phyloP scores from a whole-genome alignment of 2,329 filamentous ascomycete genomes.

The Paracoccidioides brasiliensis region DNA sequence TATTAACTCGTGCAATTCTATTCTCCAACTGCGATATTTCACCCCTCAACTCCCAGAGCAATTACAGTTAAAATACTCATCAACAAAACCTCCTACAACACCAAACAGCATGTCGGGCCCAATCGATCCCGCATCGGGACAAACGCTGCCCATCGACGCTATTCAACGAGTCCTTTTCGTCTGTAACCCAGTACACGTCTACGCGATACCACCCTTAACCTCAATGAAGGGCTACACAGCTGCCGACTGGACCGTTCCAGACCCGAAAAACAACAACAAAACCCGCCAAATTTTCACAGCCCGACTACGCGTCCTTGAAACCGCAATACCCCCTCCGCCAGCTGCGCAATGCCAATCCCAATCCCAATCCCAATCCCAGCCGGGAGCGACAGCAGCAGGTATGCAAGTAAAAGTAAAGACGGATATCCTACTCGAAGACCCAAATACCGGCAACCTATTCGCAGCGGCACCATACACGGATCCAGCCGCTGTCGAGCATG shows the following conservation, averaged over 20 bases:
- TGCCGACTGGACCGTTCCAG: constrained; percentile 54
- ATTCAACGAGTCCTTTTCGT: constrained; percentile 79
- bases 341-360: constrained; percentile 9
- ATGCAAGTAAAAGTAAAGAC: constrained; percentile 47
- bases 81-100: background rate
- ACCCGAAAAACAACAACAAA: constrained; percentile 43
- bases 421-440: constrained; percentile 69
- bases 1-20: too few species aligned
- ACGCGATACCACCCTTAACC: constrained; percentile 69
- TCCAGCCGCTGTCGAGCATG: constrained; percentile 56
- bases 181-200: constrained; percentile 63
- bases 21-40: background rate
- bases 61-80: background rate
- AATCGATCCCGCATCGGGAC: constrained; percentile 59
- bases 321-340: constrained; percentile 37
- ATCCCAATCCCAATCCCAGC: constrained; percentile 1
- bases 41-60: background rate
- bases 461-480: constrained; percentile 68
- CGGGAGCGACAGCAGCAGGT: constrained; percentile 20
- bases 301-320: constrained; percentile 66
- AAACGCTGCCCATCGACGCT: constrained; percentile 55
- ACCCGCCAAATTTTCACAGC: constrained; percentile 72
- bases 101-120: constrained; percentile 26
- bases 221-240: constrained; percentile 70
- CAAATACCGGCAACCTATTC: constrained; percentile 59